A percentile compares a stretch with the other conserved stretches of the same genome.
These are phyloP conservation scores for Ensete glaucum DNA, from an alignment of 176 grass and related monocot species.

Conservation along the genomic window DNA sequence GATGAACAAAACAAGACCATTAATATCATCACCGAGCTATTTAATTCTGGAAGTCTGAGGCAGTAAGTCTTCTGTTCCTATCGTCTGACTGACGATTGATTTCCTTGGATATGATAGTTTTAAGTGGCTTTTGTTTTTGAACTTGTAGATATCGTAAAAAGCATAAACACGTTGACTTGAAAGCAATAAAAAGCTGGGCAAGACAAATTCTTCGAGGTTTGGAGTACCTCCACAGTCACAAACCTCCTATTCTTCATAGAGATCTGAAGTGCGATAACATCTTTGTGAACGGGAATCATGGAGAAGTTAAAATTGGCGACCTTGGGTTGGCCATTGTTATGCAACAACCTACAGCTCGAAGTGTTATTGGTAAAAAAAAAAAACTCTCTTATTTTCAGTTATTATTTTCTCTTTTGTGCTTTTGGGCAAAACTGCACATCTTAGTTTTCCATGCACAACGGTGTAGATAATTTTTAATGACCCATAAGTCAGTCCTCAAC, in stretches of 20 bases:
- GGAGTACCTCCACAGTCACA: constrained; percentile 63
- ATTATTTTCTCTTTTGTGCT: constrained; percentile 5
- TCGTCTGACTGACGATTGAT: not conserved
- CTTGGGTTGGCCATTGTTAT: constrained; percentile 80
- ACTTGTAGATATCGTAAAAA: constrained; percentile 60
- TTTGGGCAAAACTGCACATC: too few species aligned
- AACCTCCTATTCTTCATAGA: constrained; percentile 83
- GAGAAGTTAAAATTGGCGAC: constrained; percentile 90
- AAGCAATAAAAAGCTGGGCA: constrained; percentile 86
- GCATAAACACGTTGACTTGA: constrained; percentile 70
- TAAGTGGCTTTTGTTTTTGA: constrained; percentile 7
- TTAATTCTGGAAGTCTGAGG: constrained; percentile 71
- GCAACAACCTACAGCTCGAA: constrained; percentile 41
- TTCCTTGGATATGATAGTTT: constrained; percentile 13
- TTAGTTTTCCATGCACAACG: too few species aligned
- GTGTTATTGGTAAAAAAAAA: constrained; percentile 48
- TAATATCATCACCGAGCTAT: constrained; percentile 83
- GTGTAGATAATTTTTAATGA: too few species aligned
- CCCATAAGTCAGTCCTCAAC: too few species aligned
- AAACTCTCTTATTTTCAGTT: not conserved
- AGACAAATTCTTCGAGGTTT: constrained; percentile 58
- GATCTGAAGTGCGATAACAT: constrained; percentile 93
- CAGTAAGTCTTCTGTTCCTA: constrained; percentile 36
- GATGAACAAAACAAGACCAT: constrained; percentile 60
- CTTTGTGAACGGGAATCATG: constrained; percentile 89